A percentile compares a stretch with the other conserved stretches of the same genome.
Conservation (phyloP, 306 rosid species). For the Malus sieversii region DNA sequence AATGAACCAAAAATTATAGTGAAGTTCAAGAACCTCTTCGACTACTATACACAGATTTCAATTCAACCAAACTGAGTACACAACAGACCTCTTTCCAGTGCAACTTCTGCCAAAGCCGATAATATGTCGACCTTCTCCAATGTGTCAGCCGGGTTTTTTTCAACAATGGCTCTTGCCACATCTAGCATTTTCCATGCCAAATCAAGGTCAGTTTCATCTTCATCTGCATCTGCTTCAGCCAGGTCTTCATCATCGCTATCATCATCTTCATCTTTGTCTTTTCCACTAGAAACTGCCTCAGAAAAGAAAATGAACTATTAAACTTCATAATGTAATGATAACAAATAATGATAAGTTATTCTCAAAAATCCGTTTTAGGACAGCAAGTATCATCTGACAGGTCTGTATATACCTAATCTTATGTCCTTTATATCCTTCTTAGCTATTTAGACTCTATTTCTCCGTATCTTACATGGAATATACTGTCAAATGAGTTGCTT, state of each 20-base stretch:
- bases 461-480: not conserved
- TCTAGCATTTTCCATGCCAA: slow-evolving; percentile 99
- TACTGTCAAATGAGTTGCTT: not conserved
- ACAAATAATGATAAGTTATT: not conserved
- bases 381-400: not conserved
- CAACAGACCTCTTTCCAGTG: slow-evolving; percentile 78
- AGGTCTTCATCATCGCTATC: slow-evolving; percentile 66
- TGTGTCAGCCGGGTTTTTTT: slow-evolving; percentile 65
- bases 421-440: not conserved
- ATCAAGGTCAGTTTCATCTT: slow-evolving; percentile 90
- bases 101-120: slow-evolving; percentile 87
- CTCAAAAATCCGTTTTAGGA: not conserved
- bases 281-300: slow-evolving; percentile 46
- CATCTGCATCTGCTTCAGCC: slow-evolving; percentile 84
- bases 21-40: not conserved
- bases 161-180: slow-evolving; percentile 90
- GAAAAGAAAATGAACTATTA: not conserved
- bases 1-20: not conserved
- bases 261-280: slow-evolving; percentile 48
- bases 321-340: not conserved
- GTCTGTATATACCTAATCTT: not conserved
- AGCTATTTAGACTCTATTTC: not conserved
- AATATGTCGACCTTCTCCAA: slow-evolving; percentile 86
- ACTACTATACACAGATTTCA: slow-evolving; percentile 1
- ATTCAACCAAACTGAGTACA: not conserved